phyloP scores from a whole-genome alignment of 208 protist species.

The Porcisia hertigi region DNA sequence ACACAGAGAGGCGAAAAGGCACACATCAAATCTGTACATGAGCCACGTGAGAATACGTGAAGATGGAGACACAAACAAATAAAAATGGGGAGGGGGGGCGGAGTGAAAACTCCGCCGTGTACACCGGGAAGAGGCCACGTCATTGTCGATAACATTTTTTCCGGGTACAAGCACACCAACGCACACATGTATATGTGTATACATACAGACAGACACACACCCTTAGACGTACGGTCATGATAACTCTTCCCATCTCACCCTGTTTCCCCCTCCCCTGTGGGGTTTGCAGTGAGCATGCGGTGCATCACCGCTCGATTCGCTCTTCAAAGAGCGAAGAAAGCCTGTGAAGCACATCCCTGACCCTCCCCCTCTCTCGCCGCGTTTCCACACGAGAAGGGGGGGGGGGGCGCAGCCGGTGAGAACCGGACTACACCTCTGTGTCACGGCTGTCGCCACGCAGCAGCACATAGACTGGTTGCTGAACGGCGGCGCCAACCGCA shows the following conservation, averaged over 20 bases:
- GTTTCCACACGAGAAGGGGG: neutral
- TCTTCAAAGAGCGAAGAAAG: neutral
- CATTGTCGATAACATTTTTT: neutral
- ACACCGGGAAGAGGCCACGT: neutral
- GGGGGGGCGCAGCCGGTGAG: neutral
- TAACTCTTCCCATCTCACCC: too few relatives aligned
- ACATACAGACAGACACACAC: too few relatives aligned
- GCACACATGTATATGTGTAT: too few relatives aligned
- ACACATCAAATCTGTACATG: neutral
- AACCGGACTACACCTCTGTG: conserved; percentile 60
- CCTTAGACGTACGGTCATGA: too few relatives aligned
- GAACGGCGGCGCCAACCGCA: conserved; percentile 42
- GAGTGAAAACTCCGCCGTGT: neutral
- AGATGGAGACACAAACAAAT: neutral
- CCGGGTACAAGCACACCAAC: neutral
- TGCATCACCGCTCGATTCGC: neutral
- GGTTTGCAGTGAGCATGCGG: neutral
- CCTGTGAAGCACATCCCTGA: neutral
- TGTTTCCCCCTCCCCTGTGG: neutral
- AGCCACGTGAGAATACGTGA: neutral
- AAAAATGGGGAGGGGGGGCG: neutral
- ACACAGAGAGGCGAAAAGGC: neutral
- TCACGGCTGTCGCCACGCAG: conserved; percentile 81
- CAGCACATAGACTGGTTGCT: conserved; percentile 38
- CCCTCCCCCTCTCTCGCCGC: neutral